Percentiles rank a stretch among this genome's conserved stretches.
Evolutionary conservation across 2,329 filamentous ascomycete species (phyloP).

Genomic region (Aphanocladium album): DNA sequence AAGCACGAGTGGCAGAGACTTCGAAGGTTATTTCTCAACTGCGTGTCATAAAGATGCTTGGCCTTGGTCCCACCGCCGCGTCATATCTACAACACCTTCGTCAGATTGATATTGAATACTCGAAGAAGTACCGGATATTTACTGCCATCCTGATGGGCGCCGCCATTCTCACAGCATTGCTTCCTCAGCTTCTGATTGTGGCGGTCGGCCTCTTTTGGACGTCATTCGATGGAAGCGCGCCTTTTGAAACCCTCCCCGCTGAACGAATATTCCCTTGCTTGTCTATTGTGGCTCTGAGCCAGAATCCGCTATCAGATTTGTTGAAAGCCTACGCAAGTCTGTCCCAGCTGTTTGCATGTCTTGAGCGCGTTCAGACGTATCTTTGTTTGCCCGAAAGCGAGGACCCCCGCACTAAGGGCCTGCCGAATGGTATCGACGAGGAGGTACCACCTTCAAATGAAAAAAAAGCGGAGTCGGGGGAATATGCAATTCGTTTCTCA

Average conservation of each 20-base stretch:
- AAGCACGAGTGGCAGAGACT: not conserved
- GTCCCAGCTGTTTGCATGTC: not conserved
- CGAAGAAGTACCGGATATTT: not conserved
- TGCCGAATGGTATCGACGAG: not conserved
- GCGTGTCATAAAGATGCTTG: not conserved
- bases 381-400: not conserved
- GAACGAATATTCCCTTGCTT: not conserved
- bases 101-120: not conserved
- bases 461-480: not conserved
- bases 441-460: not conserved
- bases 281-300: not conserved
- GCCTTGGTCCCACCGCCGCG: not conserved
- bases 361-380: not conserved
- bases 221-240: not conserved
- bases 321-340: not conserved
- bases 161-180: not conserved
- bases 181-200: not conserved
- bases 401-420: not conserved
- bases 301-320: not conserved
- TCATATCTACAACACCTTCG: not conserved
- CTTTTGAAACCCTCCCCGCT: not conserved
- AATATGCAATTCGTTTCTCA: not conserved
- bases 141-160: not conserved
- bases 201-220: conserved; percentile 1
- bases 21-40: not conserved